Base-by-base conservation (phyloP, 1,139 yeast genomes). In the Pichia sp. region DNA sequence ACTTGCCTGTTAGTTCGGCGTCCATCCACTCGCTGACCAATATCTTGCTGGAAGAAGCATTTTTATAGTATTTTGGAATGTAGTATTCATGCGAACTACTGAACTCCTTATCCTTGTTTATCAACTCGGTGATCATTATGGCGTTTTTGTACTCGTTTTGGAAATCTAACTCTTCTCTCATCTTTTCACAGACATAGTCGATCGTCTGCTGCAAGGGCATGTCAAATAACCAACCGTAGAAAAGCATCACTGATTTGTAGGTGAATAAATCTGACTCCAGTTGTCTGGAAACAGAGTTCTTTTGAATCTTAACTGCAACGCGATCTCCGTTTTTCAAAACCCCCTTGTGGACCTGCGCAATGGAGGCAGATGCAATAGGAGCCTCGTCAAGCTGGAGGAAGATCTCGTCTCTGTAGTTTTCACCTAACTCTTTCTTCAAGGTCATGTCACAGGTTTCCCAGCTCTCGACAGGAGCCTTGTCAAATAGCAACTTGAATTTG, bases 1-100 rank as follows among this genome's bases (percentile, higher is more conserved):
- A 76, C 56, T 78, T 74, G 8, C 78, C 72, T 52, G 87, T 69
- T 0, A 86, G 70, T 19, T 79, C 76, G 10, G 93, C 95, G 46
- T 86, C 86, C 47, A 87, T 83, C 92, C 93, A 87, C 67, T 87
- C 95, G 26, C 84, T 77, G 5, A 82, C 76, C 52, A 87, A 69
- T 4, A 87, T 81, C 49, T 81, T 77, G 42, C 69, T 66, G 0
- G 82, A 75, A 26, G 84, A 72, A 38, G 74, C 60, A 1, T 79
- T 75, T 0, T 73, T 69, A 63, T 75, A 82, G 30, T 75, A 74
- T 46, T 69, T 63, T 2, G 95, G 95, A 26, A 87, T 74, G 62
- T 79, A 73, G n/a, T 78, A 72, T n/a, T 67, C 65, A 13, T 63
- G 68, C 23, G 53, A 43, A 2, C 41, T 50, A 1, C 59, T 58